Conservation (phyloP, 345 rosid species). For the Reutealis trisperma region DNA sequence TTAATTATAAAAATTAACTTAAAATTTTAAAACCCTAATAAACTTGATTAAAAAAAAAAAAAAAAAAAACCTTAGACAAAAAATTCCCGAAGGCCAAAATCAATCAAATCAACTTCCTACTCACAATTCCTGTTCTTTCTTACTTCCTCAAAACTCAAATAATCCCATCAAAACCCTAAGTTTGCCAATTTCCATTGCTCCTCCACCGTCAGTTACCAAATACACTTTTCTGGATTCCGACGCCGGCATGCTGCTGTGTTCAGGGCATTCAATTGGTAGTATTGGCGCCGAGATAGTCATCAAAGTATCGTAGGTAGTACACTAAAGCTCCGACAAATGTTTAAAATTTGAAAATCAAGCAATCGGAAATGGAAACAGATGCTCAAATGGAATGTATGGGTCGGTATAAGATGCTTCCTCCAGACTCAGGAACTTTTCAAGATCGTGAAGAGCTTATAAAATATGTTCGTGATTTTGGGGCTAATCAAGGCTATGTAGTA, state of each 20-base stretch:
- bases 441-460: constrained; percentile 46
- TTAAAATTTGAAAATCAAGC: background rate
- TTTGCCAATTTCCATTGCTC: background rate
- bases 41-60: background rate
- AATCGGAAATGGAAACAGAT: constrained; percentile 21
- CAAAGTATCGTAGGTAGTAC: background rate
- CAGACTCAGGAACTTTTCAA: constrained; percentile 37
- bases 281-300: background rate
- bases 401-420: constrained; percentile 44
- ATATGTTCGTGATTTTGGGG: constrained; percentile 46
- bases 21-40: background rate
- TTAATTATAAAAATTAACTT: no score
- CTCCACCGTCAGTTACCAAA: background rate
- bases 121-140: background rate
- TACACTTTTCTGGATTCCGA: background rate
- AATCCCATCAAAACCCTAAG: background rate
- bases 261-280: background rate
- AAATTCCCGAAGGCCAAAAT: no score
- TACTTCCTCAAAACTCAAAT: background rate
- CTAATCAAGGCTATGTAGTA: constrained; percentile 49
- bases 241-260: background rate
- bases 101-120: background rate
- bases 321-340: background rate
- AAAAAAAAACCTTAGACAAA: background rate
- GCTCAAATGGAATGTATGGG: constrained; percentile 24